Evolutionary conservation across 495 filamentous ascomycete species (phyloP), one percentile per base, ranked within the genome.

Genomic region (Podospora appendiculata): DNA sequence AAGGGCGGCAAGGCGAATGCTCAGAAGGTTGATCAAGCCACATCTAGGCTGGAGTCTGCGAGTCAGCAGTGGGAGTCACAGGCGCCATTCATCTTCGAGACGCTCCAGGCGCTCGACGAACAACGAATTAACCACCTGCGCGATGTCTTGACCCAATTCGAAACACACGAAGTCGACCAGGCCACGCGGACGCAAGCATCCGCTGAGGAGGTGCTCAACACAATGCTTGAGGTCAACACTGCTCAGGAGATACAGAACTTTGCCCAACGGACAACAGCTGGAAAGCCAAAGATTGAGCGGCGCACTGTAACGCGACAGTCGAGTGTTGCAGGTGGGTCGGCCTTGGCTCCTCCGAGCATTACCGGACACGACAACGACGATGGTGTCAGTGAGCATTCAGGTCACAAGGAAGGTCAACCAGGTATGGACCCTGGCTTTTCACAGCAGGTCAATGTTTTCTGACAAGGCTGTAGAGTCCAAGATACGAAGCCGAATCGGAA

Each of bases 71-170:
- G 94, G 94, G 86, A 96, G 35, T 94, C 93, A 8, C 88, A 95
- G 64, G 89, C 94, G 35, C 94, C 94, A 7, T 97, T 88, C 68
- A 85, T 96, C 50, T 97, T 94, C 63, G 94, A 97, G 68, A 89
- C 86, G 53, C 81, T 99, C 14, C 94, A 99, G 67, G 84, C 89
- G 7, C 72, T 90, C 14, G 94, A 99, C 54, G 94, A 99, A 70
- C 83, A 78, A 51, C 79, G 94, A 51, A 76, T 94, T 54, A 96
- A 96, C 65, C 87, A 95, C 66, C 76, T 99, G 47, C 87, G 93
- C 42, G 92, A 97, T 69, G 84, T 88, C 48, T 78, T 99, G 40
- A 97, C 93, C 2, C 93, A 95, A 58, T 83, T 88, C 53, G 83
- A 93, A 66, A 99, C 94, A 10, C 88, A 95, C 63, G 92, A 96